phyloP scores from a whole-genome alignment of 2,329 filamentous ascomycete genomes.

The Cercospora sp. region DNA sequence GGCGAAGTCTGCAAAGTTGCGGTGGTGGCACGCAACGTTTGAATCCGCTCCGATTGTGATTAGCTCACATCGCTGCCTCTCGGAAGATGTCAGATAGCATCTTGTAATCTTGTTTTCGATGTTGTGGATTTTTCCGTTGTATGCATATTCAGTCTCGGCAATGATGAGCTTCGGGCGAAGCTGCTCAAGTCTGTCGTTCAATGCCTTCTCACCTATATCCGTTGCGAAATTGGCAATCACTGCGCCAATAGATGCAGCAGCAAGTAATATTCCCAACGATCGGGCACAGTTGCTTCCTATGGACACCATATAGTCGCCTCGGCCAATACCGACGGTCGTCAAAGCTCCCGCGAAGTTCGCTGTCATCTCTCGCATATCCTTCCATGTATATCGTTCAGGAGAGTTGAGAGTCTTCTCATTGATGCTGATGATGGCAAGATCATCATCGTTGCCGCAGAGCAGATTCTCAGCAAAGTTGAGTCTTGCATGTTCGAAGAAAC shows the following conservation, averaged over 20 bases:
- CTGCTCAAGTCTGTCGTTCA: conserved; percentile 19
- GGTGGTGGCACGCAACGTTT: not conserved
- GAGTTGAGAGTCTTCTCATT: not conserved
- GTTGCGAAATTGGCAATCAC: conserved; percentile 21
- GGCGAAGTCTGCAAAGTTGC: not conserved
- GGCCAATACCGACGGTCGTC: not conserved
- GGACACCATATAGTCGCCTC: not conserved
- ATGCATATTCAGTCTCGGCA: conserved; percentile 19
- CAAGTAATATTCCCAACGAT: not conserved
- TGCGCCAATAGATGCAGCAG: not conserved
- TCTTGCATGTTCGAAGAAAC: conserved; percentile 16
- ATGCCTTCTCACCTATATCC: conserved; percentile 19
- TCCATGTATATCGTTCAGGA: not conserved
- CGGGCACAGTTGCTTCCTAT: not conserved
- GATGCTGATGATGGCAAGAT: not conserved
- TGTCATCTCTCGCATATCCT: not conserved
- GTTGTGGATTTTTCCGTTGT: conserved; percentile 19
- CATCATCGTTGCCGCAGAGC: conserved; percentile 18
- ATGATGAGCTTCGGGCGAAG: conserved; percentile 30
- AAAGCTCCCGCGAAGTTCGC: not conserved
- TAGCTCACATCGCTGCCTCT: not conserved
- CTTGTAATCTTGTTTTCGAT: conserved; percentile 6
- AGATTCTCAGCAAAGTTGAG: conserved; percentile 21
- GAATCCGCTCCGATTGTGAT: not conserved
- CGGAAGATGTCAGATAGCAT: not conserved